Base-by-base conservation (phyloP, 345 rosid species). In the Camelina laxa region DNA sequence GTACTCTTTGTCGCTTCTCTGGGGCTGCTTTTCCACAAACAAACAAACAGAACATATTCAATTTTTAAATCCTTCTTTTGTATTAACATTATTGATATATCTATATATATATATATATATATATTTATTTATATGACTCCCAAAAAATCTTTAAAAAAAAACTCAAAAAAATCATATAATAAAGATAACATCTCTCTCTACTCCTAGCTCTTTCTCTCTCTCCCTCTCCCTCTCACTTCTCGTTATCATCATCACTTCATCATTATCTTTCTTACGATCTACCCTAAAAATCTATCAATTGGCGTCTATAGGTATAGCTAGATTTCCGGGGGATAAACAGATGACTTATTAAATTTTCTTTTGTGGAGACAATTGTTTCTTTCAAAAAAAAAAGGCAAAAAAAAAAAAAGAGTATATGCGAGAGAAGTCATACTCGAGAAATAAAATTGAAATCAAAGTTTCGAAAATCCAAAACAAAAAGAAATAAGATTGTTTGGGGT, bases 1-100 rank as follows among this genome's bases (percentile, higher is more conserved):
- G 98, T 80, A 94, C 97, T 88, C 97, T 88, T 81, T 87, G 97
- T 82, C 98, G 82, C 87, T 94, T 94, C 87, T 90, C 97, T 38
- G 97, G 97, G 63, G 97, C 98, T 94, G 96, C 79, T 75, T 77
- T 79, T 44, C 45, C 66, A 56, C 72, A 50, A 65, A 68, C 61
- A 68, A 70, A 55, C 79, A 77, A 58, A 60, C 70, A 67, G 81
- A 72, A 80, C 82, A 82, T 30, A 76, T 47, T 57, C 44, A 65
- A 33, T 45, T 65, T 65, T 21, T 9, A 35, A 36, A 47, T 14
- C 4, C 6, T 11, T 36, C 35, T 9, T 36, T 36, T 58, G 51
- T 2, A 9, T 2, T 9, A 3, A 6, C 5, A 15, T 20, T 31
- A 42, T 30, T 30, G 55, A 44, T 45, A 38, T 36, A 0, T 17